Percentiles rank a stretch among this genome's conserved stretches.
phyloP scores from a whole-genome alignment of 1,284 basidiomycete species.

The Phenoliferia sp. region DNA sequence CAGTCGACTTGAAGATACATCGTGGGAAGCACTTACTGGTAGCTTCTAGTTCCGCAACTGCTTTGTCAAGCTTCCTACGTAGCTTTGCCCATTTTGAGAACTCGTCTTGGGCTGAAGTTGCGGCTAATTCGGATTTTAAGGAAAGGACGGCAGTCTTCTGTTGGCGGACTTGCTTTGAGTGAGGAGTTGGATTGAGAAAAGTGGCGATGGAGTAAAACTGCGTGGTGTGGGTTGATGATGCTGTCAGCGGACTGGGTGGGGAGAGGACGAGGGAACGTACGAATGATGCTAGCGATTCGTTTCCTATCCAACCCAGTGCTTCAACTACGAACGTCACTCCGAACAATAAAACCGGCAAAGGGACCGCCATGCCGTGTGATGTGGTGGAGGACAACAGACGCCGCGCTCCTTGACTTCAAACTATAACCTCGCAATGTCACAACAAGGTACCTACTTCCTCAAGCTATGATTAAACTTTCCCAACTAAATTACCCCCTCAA shows the following conservation, averaged over 20 bases:
- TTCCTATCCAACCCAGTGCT: constrained; percentile 79
- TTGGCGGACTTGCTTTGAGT: constrained; percentile 30
- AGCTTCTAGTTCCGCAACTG: constrained; percentile 85
- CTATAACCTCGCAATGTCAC: neutral
- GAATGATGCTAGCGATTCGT: constrained; percentile 68
- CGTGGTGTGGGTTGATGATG: neutral
- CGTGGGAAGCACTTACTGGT: constrained; percentile 52
- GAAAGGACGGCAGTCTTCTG: constrained; percentile 72
- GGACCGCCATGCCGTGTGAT: constrained; percentile 1
- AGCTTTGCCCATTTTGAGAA: constrained; percentile 99
- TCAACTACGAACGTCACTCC: constrained; percentile 72
- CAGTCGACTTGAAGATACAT: neutral
- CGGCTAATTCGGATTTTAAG: constrained; percentile 77
- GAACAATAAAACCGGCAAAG: constrained; percentile 73
- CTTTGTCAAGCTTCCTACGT: constrained; percentile 84
- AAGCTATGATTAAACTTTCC: too few species aligned
- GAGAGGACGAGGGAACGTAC: constrained; percentile 50
- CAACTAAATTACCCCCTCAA: too few species aligned
- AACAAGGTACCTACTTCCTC: neutral
- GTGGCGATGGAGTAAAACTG: constrained; percentile 12
- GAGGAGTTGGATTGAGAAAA: constrained; percentile 1
- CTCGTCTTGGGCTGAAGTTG: constrained; percentile 92
- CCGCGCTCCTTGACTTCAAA: neutral
- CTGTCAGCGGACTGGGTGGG: neutral
- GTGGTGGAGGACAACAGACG: neutral